Evolutionary conservation across 2,329 filamentous ascomycete species (phyloP).

Genomic region (Epichloe gansuensis): DNA sequence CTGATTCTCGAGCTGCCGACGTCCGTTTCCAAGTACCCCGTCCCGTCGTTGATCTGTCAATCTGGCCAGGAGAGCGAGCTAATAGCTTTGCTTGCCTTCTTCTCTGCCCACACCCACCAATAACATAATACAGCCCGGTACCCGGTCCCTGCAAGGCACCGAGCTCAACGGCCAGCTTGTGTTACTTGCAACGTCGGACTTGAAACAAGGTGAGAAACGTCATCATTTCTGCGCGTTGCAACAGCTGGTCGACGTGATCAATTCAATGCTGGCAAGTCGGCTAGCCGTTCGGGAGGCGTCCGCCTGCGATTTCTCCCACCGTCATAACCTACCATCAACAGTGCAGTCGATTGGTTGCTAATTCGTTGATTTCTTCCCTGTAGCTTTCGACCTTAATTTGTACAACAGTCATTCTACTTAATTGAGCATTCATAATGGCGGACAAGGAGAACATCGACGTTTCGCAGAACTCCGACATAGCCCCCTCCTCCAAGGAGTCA

Average conservation of each 20-base stretch:
- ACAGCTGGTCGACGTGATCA: not conserved
- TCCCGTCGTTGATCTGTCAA: not conserved
- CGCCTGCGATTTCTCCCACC: not conserved
- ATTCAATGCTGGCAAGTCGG: not conserved
- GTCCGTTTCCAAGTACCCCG: not conserved
- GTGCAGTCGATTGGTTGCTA: not conserved
- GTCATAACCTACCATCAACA: not conserved
- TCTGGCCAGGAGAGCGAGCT: not conserved
- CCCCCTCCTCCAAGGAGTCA: conserved; percentile 14
- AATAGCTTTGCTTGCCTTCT: not conserved
- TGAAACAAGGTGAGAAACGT: conserved; percentile 4
- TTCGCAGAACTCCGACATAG: conserved; percentile 29
- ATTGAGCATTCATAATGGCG: conserved; percentile 25
- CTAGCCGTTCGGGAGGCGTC: not conserved
- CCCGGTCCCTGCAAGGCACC: conserved; percentile 1
- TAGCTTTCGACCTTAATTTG: conserved; percentile 1
- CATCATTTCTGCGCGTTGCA: not conserved
- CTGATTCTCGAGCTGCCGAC: not conserved
- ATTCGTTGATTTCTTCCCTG: not conserved
- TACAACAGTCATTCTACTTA: not conserved
- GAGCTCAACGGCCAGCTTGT: conserved; percentile 1
- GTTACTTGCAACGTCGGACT: conserved; percentile 1
- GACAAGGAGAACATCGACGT: conserved; percentile 34
- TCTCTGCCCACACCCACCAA: not conserved
- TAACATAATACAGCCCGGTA: not conserved